Percentiles rank a stretch among this genome's conserved stretches.
phyloP scores from a whole-genome alignment of 306 rosid species.

The Inga leiocalycina region DNA sequence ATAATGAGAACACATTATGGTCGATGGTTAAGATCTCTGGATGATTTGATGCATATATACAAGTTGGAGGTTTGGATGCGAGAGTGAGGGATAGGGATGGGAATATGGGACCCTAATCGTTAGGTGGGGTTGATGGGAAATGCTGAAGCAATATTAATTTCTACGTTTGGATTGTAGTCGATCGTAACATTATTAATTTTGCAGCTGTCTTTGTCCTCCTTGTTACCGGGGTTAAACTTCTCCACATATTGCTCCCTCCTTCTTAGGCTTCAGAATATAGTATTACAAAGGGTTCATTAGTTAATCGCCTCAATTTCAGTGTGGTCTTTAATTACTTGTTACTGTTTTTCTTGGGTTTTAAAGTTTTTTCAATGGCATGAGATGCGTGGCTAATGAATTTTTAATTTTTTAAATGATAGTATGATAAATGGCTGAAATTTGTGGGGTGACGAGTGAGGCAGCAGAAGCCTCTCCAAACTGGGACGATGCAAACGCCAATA shows the following conservation, averaged over 20 bases:
- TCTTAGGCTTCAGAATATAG: not conserved
- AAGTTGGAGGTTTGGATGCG: not conserved
- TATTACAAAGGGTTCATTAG: not conserved
- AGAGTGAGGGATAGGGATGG: too few relatives aligned
- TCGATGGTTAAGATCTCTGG: not conserved
- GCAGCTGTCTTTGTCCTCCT: not conserved
- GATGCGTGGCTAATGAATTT: not conserved
- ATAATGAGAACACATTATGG: not conserved
- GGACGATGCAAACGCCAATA: constrained; percentile 21
- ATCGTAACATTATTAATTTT: not conserved
- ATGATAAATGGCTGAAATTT: not conserved
- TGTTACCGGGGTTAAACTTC: not conserved
- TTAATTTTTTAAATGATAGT: too few relatives aligned
- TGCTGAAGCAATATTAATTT: constrained; percentile 6
- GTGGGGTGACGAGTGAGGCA: not conserved
- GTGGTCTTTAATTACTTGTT: not conserved
- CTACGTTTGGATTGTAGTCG: not conserved
- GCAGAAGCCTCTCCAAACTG: constrained; percentile 13
- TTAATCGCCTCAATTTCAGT: not conserved
- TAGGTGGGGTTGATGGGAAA: constrained; percentile 24
- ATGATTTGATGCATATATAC: not conserved
- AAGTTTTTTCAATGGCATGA: not conserved
- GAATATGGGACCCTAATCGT: constrained; percentile 1
- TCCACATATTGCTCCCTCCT: not conserved
- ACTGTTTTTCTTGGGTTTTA: not conserved